These are phyloP conservation scores for Podaxis mareebaensis DNA, from an alignment of 768 basidiomycete species.

Conservation along the genomic window DNA sequence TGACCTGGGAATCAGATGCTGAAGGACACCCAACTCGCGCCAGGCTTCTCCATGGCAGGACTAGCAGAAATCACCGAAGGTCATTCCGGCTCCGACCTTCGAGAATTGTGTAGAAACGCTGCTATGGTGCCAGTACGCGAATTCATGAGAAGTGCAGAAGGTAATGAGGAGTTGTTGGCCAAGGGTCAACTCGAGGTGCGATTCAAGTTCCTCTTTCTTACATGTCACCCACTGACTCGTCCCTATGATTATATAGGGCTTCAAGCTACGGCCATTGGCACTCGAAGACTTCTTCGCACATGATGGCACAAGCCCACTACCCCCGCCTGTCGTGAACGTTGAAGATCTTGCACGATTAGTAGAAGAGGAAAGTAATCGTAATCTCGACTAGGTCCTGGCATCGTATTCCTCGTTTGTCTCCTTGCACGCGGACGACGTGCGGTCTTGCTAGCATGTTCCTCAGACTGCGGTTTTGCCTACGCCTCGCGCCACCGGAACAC, in stretches of 20 bases:
- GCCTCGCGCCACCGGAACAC: too few relatives aligned
- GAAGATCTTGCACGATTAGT: conserved; percentile 6
- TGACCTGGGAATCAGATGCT: conserved; percentile 70
- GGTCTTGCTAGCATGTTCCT: background rate
- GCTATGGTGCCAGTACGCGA: conserved; percentile 93
- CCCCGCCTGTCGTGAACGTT: conserved; percentile 22
- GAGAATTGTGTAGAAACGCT: conserved; percentile 90
- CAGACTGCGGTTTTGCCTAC: too few relatives aligned
- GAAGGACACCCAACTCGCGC: conserved; percentile 66
- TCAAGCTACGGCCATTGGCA: conserved; percentile 71
- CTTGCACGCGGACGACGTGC: background rate
- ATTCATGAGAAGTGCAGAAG: conserved; percentile 58
- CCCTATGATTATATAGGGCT: conserved; percentile 52
- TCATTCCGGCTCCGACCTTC: conserved; percentile 86
- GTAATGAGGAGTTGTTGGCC: conserved; percentile 42
- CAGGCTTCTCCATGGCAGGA: conserved; percentile 56
- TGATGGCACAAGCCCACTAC: conserved; percentile 41
- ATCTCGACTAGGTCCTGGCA: too few relatives aligned
- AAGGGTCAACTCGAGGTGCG: conserved; percentile 51
- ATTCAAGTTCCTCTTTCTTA: background rate
- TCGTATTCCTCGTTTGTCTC: background rate
- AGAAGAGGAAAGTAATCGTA: conserved; percentile 3
- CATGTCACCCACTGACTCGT: background rate
- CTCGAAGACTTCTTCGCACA: conserved; percentile 64
- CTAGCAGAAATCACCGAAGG: conserved; percentile 75